Evolutionary conservation across 1,139 yeast genomes (phyloP).

Genomic region (Taiozyma sp.): DNA sequence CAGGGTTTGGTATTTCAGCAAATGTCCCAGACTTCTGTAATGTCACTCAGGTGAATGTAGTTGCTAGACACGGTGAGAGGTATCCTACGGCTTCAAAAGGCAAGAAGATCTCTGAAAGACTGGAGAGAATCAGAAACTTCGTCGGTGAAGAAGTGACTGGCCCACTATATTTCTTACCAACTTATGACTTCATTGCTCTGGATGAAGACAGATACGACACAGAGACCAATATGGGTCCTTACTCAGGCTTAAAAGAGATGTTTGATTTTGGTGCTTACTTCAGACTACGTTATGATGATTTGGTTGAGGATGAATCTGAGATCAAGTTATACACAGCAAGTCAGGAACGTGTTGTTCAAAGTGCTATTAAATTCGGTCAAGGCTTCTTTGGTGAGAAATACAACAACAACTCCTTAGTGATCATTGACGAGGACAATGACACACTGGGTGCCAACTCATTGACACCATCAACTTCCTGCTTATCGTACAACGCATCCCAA

Average conservation of each 20-base stretch:
- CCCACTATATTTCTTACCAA: slow-evolving; percentile 11
- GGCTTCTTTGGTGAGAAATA: slow-evolving; percentile 16
- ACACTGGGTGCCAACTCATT: slow-evolving; percentile 34
- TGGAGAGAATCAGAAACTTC: slow-evolving; percentile 7
- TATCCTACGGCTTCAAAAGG: slow-evolving; percentile 33
- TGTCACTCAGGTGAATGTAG: slow-evolving; percentile 42
- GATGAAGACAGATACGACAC: slow-evolving; percentile 9
- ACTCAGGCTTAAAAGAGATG: slow-evolving; percentile 16
- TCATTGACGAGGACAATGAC: slow-evolving; percentile 24
- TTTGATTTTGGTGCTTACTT: slow-evolving; percentile 12
- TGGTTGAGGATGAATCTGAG: slow-evolving; percentile 4
- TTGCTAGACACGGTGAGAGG: slow-evolving; percentile 49
- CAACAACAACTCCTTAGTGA: slow-evolving; percentile 4
- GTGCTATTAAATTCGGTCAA: slow-evolving; percentile 17
- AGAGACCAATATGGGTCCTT: slow-evolving; percentile 18
- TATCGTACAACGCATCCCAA: slow-evolving; percentile 15
- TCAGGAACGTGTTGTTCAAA: slow-evolving; percentile 17
- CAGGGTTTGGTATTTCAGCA: slow-evolving; percentile 42
- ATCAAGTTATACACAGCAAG: slow-evolving; percentile 15
- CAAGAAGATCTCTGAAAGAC: neutral
- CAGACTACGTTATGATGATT: slow-evolving; percentile 12
- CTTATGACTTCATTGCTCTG: slow-evolving; percentile 13
- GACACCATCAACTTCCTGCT: slow-evolving; percentile 27
- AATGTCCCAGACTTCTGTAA: slow-evolving; percentile 37
- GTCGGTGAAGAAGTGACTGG: slow-evolving; percentile 7